These are phyloP conservation scores for Dittrichia graveolens DNA, from an alignment of 129 eudicot species.

Conservation along the genomic window DNA sequence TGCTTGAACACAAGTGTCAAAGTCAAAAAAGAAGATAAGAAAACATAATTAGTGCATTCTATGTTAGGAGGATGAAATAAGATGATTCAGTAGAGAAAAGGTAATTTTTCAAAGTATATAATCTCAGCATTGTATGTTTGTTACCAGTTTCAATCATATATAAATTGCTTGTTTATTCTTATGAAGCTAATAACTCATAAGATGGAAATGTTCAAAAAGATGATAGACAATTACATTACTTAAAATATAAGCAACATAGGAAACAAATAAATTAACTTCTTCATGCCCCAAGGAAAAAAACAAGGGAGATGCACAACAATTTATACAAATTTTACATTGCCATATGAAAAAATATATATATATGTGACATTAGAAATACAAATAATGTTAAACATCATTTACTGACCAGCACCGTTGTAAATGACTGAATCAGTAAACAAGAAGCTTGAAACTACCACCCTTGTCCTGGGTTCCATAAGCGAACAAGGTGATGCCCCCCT, in stretches of 20 bases:
- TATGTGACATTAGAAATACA: constrained; percentile 14
- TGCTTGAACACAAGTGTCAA: too few species aligned
- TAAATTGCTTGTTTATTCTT: too few species aligned
- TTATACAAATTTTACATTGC: constrained; percentile 25
- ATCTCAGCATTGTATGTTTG: too few species aligned
- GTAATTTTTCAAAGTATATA: too few species aligned
- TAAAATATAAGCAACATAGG: background rate
- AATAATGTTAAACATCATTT: constrained; percentile 26
- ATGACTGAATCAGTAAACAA: constrained; percentile 31
- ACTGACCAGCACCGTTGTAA: constrained; percentile 18
- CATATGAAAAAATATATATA: constrained; percentile 22
- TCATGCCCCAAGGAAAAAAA: constrained; percentile 23
- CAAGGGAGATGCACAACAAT: constrained; percentile 21
- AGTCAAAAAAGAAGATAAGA: too few species aligned
- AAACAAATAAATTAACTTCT: constrained; percentile 26
- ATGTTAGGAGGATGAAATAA: too few species aligned
- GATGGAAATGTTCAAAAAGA: too few species aligned
- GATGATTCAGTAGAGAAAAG: too few species aligned
- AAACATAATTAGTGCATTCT: too few species aligned
- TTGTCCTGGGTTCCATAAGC: constrained; percentile 27
- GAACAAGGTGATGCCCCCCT: constrained; percentile 18
- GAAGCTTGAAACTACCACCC: constrained; percentile 22
- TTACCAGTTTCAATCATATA: too few species aligned
- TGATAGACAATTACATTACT: background rate
- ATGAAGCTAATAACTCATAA: too few species aligned